These are phyloP conservation scores for Puccinia brachypodii DNA, from an alignment of 1,284 basidiomycete species.

Conservation along the genomic window DNA sequence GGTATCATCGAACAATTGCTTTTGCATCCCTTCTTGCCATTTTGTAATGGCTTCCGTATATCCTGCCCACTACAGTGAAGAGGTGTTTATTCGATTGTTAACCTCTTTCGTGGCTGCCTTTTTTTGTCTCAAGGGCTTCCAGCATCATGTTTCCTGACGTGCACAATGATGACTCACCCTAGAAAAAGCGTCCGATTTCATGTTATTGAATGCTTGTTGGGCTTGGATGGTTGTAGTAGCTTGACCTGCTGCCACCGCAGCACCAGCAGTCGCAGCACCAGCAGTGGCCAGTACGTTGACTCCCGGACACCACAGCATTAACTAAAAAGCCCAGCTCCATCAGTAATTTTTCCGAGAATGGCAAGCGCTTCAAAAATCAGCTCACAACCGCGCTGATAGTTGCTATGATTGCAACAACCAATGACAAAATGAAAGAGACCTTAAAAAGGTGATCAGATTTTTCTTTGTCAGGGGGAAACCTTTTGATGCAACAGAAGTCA, in stretches of 20 bases:
- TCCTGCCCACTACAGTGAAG: slow-evolving; percentile 8
- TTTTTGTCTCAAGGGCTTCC: not conserved
- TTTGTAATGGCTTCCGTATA: slow-evolving; percentile 9
- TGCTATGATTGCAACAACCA: slow-evolving; percentile 12
- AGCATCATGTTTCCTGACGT: no score
- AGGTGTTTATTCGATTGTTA: not conserved
- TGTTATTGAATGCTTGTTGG: not conserved
- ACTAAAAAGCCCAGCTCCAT: no score
- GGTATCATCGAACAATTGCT: not conserved
- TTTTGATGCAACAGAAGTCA: not conserved
- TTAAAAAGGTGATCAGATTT: slow-evolving; percentile 15
- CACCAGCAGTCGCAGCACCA: not conserved
- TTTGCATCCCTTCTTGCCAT: slow-evolving; percentile 21
- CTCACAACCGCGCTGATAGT: not conserved
- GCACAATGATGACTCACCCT: not conserved
- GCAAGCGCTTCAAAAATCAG: not conserved
- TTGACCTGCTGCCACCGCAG: not conserved
- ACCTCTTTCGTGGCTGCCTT: not conserved
- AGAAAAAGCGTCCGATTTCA: slow-evolving; percentile 35
- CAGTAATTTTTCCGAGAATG: not conserved
- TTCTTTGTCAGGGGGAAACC: not conserved
- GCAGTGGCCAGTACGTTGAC: not conserved
- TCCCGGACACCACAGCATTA: not conserved
- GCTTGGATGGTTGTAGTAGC: slow-evolving; percentile 1
- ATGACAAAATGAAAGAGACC: slow-evolving; percentile 2